Conservation (phyloP, 768 basidiomycete genomes). For the Holtermannia corniformis region DNA sequence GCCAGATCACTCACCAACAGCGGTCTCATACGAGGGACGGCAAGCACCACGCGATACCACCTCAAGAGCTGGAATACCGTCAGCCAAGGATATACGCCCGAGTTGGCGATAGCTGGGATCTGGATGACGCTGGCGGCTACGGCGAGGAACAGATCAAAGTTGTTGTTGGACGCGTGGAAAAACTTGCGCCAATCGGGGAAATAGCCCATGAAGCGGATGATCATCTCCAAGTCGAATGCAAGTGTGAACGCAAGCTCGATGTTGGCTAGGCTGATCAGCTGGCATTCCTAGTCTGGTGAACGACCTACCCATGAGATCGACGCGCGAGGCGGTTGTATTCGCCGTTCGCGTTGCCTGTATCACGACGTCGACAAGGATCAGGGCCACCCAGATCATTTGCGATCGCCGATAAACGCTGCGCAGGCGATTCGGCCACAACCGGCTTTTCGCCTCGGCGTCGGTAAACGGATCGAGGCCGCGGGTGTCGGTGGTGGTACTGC, state of each 20-base stretch:
- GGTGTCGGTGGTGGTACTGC: no score
- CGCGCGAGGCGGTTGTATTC: conserved; percentile 7
- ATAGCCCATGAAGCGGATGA: conserved; percentile 58
- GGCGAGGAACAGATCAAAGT: conserved; percentile 66
- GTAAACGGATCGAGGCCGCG: neutral
- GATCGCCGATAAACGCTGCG: conserved; percentile 26
- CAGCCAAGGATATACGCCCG: conserved; percentile 71
- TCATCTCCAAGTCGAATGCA: conserved; percentile 80
- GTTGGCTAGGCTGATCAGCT: conserved; percentile 47
- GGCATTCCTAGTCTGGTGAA: conserved; percentile 41
- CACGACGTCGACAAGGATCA: conserved; percentile 24
- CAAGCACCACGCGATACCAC: conserved; percentile 86
- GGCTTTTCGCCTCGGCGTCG: conserved; percentile 16
- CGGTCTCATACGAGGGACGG: conserved; percentile 80
- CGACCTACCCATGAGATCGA: conserved; percentile 25
- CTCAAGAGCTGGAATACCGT: conserved; percentile 74
- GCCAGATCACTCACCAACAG: conserved; percentile 53
- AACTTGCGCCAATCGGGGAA: conserved; percentile 78
- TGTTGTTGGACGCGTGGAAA: conserved; percentile 53
- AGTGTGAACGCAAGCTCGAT: conserved; percentile 69
- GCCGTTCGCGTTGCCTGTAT: conserved; percentile 27
- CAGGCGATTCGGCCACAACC: conserved; percentile 7
- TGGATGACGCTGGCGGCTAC: conserved; percentile 69
- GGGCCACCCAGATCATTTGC: conserved; percentile 28
- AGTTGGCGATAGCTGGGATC: conserved; percentile 62